Base-by-base conservation (phyloP, 2,329 filamentous ascomycete species). In the Arthrobotrys musiformis region DNA sequence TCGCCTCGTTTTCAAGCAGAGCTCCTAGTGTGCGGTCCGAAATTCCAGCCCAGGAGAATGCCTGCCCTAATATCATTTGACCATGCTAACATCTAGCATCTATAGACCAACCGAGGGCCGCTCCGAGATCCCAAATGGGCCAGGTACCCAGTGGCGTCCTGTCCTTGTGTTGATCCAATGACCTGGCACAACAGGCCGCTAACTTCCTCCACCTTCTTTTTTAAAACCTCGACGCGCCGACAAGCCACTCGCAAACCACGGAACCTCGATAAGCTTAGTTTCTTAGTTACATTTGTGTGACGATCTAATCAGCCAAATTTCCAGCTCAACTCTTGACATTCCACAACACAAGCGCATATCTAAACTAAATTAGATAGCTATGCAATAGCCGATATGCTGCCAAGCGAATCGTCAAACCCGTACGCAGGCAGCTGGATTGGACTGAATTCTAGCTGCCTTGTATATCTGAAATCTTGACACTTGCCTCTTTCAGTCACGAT, bases 221-320 rank as follows among this genome's bases (percentile, higher is more conserved):
- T 76, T 66, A 4, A 44, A 46, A 22, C 13, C 30, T 30, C 40
- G 26, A 37, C 26, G 26, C 19, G 42, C 56, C 26, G 44, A 24
- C 19, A 24, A 22, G 44, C 44, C 28, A 44, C 50, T 44, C 50
- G 28, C n/a, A 67, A 61, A 62, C 40, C 44, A 22, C 33, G 52
- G n/a, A 33, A 4, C 24, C 13, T 42, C 35, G 54, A 75, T 62
- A 69, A 69, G 72, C 64, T 75, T 75, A 75, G 62, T 19, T 63
- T 50, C 17, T 40, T 64, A 11, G 15, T 6, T 35, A 24, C 19
- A 48, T 13, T 17, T 58, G 54, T 24, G 11, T 4, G 30, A 58
- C 54, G 30, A 26, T n/a, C 30, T 22, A 40, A 9, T 19, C 30
- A 26, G 28, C 50, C 11, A n/a, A n/a, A 4, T 35, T 15, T 7